Conservation (phyloP, 176 grass and related monocot genomes). For the Aechmea fasciata region DNA sequence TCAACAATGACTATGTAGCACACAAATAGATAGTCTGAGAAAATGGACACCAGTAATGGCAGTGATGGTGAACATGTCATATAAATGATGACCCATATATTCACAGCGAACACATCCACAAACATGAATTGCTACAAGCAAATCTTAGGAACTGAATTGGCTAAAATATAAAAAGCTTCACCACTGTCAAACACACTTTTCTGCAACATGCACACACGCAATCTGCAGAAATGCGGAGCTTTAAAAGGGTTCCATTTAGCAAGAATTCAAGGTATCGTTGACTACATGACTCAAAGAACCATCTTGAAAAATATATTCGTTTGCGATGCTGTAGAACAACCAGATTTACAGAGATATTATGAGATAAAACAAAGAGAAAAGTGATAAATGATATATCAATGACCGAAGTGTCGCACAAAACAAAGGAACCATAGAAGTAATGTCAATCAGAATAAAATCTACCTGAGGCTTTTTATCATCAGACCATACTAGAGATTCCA, state of each 20-base stretch:
- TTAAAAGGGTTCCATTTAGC: neutral
- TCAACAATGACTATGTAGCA: too few relatives aligned
- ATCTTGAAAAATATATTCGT: neutral
- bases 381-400: neutral
- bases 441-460: constrained; percentile 3
- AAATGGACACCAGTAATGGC: too few relatives aligned
- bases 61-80: too few relatives aligned
- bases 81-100: too few relatives aligned
- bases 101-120: too few relatives aligned
- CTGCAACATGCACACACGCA: too few relatives aligned
- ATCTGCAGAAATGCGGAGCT: too few relatives aligned
- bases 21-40: too few relatives aligned
- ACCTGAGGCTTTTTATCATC: constrained; percentile 87
- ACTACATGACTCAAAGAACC: neutral
- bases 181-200: neutral
- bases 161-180: neutral
- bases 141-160: neutral
- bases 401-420: neutral
- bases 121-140: neutral
- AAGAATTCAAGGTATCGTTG: neutral
- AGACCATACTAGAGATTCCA: constrained; percentile 93
- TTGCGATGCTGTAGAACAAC: neutral
- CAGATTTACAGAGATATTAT: neutral
- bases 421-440: neutral
- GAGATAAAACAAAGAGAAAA: neutral